These are phyloP conservation scores for Niveomyces coronatus DNA, from an alignment of 2,329 filamentous ascomycete species.

Conservation along the genomic window DNA sequence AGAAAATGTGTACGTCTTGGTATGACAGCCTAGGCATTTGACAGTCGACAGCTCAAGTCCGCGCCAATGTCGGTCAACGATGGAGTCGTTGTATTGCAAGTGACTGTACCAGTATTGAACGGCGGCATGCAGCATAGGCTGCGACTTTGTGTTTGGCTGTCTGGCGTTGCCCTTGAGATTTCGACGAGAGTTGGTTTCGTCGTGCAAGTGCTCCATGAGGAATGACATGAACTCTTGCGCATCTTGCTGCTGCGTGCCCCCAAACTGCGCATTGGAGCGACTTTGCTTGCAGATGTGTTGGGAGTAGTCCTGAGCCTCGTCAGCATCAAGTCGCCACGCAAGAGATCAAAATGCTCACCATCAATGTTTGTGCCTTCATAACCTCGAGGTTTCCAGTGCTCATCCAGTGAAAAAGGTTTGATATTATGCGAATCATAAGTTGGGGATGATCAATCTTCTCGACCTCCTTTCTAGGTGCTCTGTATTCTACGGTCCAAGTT, in stretches of 20 bases:
- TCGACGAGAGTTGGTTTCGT: slow-evolving; percentile 65
- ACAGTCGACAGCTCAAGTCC: slow-evolving; percentile 64
- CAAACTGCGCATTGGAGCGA: slow-evolving; percentile 41
- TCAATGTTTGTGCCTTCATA: slow-evolving; percentile 46
- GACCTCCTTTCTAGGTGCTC: slow-evolving; percentile 55
- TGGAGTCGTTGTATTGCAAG: slow-evolving; percentile 58
- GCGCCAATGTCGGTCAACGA: slow-evolving; percentile 70
- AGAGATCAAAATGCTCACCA: slow-evolving; percentile 30
- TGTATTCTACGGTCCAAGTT: slow-evolving; percentile 52
- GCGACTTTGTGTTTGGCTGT: slow-evolving; percentile 23
- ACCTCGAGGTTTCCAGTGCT: slow-evolving; percentile 35
- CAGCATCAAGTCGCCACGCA: slow-evolving; percentile 14
- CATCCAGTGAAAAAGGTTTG: slow-evolving; percentile 49
- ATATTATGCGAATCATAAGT: slow-evolving; percentile 48
- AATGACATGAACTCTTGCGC: slow-evolving; percentile 84
- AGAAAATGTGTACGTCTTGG: slow-evolving; percentile 34
- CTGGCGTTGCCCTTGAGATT: slow-evolving; percentile 27
- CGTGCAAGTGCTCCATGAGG: slow-evolving; percentile 68
- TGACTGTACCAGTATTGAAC: slow-evolving; percentile 66
- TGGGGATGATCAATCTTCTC: slow-evolving; percentile 43
- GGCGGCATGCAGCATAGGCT: slow-evolving; percentile 43
- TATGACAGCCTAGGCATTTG: slow-evolving; percentile 51
- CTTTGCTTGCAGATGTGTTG: slow-evolving; percentile 25
- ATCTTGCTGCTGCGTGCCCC: slow-evolving; percentile 73
- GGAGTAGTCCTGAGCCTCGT: slow-evolving; percentile 42